Evolutionary conservation across 2,329 filamentous ascomycete species (phyloP).

Genomic region (Hymenoscyphus infarciens): DNA sequence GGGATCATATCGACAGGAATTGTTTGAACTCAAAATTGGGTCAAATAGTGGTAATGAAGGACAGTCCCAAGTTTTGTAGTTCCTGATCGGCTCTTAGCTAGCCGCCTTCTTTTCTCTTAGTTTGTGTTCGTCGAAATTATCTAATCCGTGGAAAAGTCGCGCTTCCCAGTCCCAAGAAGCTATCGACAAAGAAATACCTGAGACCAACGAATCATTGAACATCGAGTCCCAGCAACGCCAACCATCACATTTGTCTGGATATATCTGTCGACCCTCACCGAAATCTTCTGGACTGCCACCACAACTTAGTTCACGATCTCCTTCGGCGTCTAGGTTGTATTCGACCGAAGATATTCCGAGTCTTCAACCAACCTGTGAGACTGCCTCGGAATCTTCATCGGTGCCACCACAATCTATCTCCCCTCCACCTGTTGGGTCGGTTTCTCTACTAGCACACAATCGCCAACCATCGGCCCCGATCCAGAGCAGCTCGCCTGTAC

Average conservation of each 20-base stretch:
- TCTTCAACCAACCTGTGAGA: background rate
- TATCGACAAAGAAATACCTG: background rate
- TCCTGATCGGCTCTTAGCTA: background rate
- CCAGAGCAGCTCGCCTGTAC: background rate
- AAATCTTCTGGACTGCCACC: background rate
- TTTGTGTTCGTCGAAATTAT: background rate
- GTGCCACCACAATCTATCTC: background rate
- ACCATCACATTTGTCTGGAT: background rate
- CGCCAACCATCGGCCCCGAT: background rate
- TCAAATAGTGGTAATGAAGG: background rate
- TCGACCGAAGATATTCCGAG: background rate
- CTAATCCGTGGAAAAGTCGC: background rate
- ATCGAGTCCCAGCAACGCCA: background rate
- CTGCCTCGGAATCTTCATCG: background rate
- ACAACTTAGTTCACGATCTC: background rate
- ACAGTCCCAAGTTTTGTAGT: background rate
- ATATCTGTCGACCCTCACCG: background rate
- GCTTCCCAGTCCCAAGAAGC: background rate
- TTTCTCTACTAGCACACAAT: background rate
- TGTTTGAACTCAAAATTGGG: background rate
- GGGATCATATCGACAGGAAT: background rate
- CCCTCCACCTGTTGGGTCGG: background rate
- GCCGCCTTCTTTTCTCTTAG: background rate
- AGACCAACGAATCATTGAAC: too few relatives aligned
- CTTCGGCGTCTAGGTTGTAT: background rate